These are phyloP conservation scores for Moesziomyces sp. DNA, from an alignment of 1,284 basidiomycete genomes.

Conservation along the genomic window DNA sequence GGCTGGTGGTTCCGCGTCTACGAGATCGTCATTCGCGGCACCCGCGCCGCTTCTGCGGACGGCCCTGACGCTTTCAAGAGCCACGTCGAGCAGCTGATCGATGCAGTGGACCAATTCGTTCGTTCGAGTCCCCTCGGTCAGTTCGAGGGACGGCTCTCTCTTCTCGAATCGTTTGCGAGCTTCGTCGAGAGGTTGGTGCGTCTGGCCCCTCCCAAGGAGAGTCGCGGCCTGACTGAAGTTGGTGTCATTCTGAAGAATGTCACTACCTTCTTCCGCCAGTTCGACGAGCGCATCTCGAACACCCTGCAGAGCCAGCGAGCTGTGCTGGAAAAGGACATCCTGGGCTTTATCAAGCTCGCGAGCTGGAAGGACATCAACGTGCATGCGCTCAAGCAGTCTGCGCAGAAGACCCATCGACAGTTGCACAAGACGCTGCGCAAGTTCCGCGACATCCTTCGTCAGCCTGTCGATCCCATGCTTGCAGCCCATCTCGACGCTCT, in stretches of 20 bases:
- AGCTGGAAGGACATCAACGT: slow-evolving; percentile 99
- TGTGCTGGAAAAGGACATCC: slow-evolving; percentile 82
- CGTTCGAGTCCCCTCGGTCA: slow-evolving; percentile 83
- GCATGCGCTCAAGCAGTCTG: slow-evolving; percentile 90
- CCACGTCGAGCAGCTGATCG: slow-evolving; percentile 79
- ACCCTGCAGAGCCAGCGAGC: slow-evolving; percentile 75
- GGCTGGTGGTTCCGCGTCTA: slow-evolving; percentile 95
- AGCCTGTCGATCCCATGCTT: slow-evolving; percentile 72
- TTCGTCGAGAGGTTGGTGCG: slow-evolving; percentile 43
- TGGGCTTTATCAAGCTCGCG: slow-evolving; percentile 88
- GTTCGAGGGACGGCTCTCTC: slow-evolving; percentile 77
- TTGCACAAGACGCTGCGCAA: slow-evolving; percentile 91
- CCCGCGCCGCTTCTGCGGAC: slow-evolving; percentile 52
- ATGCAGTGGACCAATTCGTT: slow-evolving; percentile 85
- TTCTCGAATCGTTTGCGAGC: slow-evolving; percentile 78
- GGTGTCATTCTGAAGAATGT: slow-evolving; percentile 78
- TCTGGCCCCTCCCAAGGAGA: slow-evolving; percentile 42
- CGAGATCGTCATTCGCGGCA: slow-evolving; percentile 76
- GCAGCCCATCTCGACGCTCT: slow-evolving; percentile 47
- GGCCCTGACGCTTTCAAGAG: slow-evolving; percentile 68
- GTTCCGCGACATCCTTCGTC: slow-evolving; percentile 86
- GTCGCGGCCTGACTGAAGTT: slow-evolving; percentile 36
- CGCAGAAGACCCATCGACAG: slow-evolving; percentile 88
- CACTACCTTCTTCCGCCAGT: slow-evolving; percentile 77
- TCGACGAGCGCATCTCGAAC: slow-evolving; percentile 72